Base-by-base conservation (phyloP, 192 early-diverging fungal species). In the Gorgonomyces haynaldii region DNA sequence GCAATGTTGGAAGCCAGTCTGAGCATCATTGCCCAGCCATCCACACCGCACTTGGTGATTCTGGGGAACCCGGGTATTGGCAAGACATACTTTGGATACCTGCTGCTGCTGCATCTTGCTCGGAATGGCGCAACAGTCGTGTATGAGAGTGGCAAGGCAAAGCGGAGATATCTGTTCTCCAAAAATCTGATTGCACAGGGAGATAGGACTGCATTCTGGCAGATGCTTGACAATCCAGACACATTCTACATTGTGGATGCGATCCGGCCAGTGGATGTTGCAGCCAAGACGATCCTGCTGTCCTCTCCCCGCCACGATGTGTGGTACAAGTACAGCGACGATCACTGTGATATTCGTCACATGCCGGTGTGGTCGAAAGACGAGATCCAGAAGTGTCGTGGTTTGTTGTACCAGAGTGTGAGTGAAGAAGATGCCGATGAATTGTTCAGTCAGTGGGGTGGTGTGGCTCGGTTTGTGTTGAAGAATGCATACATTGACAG, bases 11-110 rank as follows among this genome's bases (percentile, higher is more conserved):
- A 24, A 28, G 13, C 9, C 12, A 13, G 24, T 8, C 13, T 46
- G 24, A 22, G 19, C 3, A 34, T 46, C 28, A 28, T 46, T 37
- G 36, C 17, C 23, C 3, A 17, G 4, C 24, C 4, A 7, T 16
- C 17, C 8, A 28, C 2, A 7, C 36, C 24, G 2, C 31, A 46
- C 13, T 37, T 46, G 45, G 20, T 46, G 3, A 46, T 46, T 28
- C 31, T 46, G 4, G 45, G 45, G 22, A 46, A 36, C 20, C 45
- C 26, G 6, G 45, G 45, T 3, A 46, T 46, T 37, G 45, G 45
- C 31, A 46, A 46, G 31, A 36, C 45, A 2, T 46, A 46, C 19
- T 46, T 46, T 46, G 45, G 45, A 7, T 46, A 46, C n/a, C 2
- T 46, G 4, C 20, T 46, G 4, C 24, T 46, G 45, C 21, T 46